phyloP scores from a whole-genome alignment of 768 basidiomycete species.

The Psilocybe subaeruginosa region DNA sequence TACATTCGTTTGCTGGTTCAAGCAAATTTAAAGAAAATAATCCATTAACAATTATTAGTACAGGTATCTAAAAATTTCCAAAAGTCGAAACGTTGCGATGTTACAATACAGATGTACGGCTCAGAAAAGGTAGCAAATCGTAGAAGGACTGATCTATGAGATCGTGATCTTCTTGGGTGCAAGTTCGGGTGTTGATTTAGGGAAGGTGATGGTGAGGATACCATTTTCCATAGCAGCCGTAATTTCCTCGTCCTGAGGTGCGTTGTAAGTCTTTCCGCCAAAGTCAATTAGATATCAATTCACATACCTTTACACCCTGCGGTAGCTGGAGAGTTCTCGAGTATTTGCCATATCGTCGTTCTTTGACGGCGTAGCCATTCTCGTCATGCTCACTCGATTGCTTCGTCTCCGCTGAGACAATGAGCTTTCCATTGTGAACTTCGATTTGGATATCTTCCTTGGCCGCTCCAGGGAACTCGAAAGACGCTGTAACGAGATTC shows the following conservation, averaged over 20 bases:
- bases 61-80: no score
- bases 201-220: constrained; percentile 51
- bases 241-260: constrained; percentile 27
- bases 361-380: constrained; percentile 43
- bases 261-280: not conserved
- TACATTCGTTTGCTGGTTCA: no score
- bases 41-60: no score
- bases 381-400: constrained; percentile 34
- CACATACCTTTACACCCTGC: constrained; percentile 52
- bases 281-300: not conserved
- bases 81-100: no score
- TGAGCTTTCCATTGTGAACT: constrained; percentile 50
- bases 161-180: constrained; percentile 35
- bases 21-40: no score
- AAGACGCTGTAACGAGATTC: constrained; percentile 54
- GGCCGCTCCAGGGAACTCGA: constrained; percentile 62
- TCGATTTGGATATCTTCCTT: constrained; percentile 57
- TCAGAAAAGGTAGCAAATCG: no score
- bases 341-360: constrained; percentile 50
- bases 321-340: constrained; percentile 55
- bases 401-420: constrained; percentile 51
- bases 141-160: constrained; percentile 19
- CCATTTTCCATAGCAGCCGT: constrained; percentile 50
- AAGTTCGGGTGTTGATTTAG: constrained; percentile 41
- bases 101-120: no score